A percentile compares a stretch with the other conserved stretches of the same genome.
phyloP scores from a whole-genome alignment of 2,329 filamentous ascomycete genomes.

The Ophiognomonia clavigignenti-juglandacearum region DNA sequence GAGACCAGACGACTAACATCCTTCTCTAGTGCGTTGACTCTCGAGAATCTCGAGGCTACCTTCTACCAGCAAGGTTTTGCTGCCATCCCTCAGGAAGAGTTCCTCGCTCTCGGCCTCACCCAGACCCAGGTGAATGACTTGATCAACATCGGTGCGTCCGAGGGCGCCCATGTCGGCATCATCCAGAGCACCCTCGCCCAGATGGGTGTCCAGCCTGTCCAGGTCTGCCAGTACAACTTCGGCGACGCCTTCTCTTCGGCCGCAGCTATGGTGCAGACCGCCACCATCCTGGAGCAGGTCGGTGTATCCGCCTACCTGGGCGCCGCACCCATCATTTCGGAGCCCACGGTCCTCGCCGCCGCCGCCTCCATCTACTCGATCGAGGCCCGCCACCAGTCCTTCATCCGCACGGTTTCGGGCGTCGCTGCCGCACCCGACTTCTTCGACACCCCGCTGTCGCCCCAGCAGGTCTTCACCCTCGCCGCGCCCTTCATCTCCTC shows the following conservation, averaged over 20 bases:
- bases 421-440: slow-evolving; percentile 59
- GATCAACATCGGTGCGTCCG: slow-evolving; percentile 56
- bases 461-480: slow-evolving; percentile 67
- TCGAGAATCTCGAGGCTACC: slow-evolving; percentile 68
- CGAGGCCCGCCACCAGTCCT: slow-evolving; percentile 69
- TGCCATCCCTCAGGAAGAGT: slow-evolving; percentile 61
- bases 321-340: slow-evolving; percentile 60
- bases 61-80: slow-evolving; percentile 70
- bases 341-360: slow-evolving; percentile 55
- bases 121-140: slow-evolving; percentile 54
- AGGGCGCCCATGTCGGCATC: slow-evolving; percentile 56
- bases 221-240: slow-evolving; percentile 70
- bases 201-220: slow-evolving; percentile 59
- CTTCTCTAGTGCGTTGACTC: slow-evolving; percentile 55
- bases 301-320: slow-evolving; percentile 72
- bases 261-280: slow-evolving; percentile 62
- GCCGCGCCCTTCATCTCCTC: slow-evolving; percentile 67
- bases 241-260: slow-evolving; percentile 53
- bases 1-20: slow-evolving; percentile 14
- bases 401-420: slow-evolving; percentile 58
- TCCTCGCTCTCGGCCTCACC: slow-evolving; percentile 56
- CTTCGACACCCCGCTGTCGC: slow-evolving; percentile 66
- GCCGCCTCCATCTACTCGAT: slow-evolving; percentile 69
- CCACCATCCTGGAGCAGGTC: slow-evolving; percentile 66
- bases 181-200: slow-evolving; percentile 57